Evolutionary conservation across 1,139 yeast species (phyloP), one percentile per base, ranked within the genome.

Genomic region (Pneumocystis oryctolagi): DNA sequence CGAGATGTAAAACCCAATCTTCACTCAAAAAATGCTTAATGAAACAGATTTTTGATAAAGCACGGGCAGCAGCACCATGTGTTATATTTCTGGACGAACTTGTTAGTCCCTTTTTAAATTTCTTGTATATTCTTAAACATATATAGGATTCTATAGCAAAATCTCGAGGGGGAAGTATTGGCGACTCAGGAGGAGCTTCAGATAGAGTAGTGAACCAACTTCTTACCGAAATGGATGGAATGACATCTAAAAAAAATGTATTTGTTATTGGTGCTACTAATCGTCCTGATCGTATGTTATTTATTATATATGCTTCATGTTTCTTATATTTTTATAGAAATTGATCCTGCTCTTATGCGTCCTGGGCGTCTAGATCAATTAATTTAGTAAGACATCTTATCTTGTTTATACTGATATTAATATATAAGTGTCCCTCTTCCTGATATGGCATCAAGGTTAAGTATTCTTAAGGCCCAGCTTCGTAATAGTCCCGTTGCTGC

Each of bases 281-380:
- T 77, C 85, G 98, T 80, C 98, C 98, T 58, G 70, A 69, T 62
- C 55, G 59, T 57, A 57, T 30, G 42, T 35, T 25, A 25, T 57
- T 39, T 35, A 25, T 30, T 57, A 35, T 30, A 30, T 3, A n/a
- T 39, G 20, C 12, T 35, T 9, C 30, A 57, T n/a, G n/a, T 20
- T 57, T 12, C 18, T 35, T 18, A 35, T 57, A 57, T 12, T 35
- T 39, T 25, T 57, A 97, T 90, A 75, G 97, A 92, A 79, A 92
- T 92, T 70, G 99, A 92, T 74, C 97, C 98, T 34, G 99, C 99
- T 55, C 83, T 92, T 72, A 81, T 94, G 77, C 89, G 99, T 80
- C 99, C 99, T 28, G 99, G 99, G 72, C 88, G 99, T 82, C 84
- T 92, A 72, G 99, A 92, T 77, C 98, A 94, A 80, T 83, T 92